These are phyloP conservation scores for Anisodus acutangulus DNA, from an alignment of 257 asterid species.

Conservation along the genomic window DNA sequence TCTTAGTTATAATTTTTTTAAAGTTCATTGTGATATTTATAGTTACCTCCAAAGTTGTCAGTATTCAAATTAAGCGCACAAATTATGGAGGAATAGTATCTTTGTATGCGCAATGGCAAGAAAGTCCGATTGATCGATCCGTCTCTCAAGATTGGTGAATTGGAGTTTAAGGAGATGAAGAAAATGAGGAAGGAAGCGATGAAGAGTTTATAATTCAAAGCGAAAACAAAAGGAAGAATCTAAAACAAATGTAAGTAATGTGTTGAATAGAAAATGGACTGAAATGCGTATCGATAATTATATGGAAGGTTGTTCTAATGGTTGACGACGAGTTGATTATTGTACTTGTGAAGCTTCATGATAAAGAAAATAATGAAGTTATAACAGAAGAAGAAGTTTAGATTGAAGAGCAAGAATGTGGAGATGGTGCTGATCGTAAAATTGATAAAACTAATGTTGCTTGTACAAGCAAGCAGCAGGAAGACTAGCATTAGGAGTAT, in stretches of 20 bases:
- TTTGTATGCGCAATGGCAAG: background rate
- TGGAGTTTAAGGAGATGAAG: background rate
- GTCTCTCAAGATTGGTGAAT: background rate
- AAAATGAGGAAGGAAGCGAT: no score
- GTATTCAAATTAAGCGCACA: no score
- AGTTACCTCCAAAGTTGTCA: no score
- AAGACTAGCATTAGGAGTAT: no score
- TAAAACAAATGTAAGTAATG: background rate
- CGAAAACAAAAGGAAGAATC: background rate
- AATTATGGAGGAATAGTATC: background rate
- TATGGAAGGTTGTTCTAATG: background rate
- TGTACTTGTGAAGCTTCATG: background rate
- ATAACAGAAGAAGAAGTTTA: background rate
- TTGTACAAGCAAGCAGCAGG: background rate
- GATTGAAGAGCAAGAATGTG: background rate
- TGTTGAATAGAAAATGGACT: background rate
- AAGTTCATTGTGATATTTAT: no score
- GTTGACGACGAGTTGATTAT: background rate
- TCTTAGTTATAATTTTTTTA: no score
- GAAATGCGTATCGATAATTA: background rate
- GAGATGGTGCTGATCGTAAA: background rate
- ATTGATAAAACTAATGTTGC: background rate
- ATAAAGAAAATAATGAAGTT: background rate
- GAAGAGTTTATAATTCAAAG: no score
- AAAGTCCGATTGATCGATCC: background rate